Conservation (phyloP, 805 yeast species). For the Starmerella vaccinii region DNA sequence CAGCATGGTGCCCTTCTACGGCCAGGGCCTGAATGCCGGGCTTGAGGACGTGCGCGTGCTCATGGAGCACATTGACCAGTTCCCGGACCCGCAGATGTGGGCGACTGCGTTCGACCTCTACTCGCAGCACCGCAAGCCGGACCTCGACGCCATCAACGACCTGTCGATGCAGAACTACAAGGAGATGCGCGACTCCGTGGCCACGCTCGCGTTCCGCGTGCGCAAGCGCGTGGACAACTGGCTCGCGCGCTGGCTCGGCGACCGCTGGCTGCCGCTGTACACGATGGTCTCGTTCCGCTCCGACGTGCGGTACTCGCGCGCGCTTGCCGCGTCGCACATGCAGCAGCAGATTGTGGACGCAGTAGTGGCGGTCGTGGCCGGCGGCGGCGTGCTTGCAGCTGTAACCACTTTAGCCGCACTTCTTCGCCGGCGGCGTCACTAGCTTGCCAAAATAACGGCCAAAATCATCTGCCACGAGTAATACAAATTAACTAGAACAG, state of each 20-base stretch:
- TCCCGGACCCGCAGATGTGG: slow-evolving; percentile 25
- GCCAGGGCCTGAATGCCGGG: slow-evolving; percentile 95
- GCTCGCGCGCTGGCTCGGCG: slow-evolving; percentile 49
- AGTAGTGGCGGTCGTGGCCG: slow-evolving; percentile 5
- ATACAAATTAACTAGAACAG: too few species aligned
- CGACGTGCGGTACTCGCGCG: slow-evolving; percentile 67
- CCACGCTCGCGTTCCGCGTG: slow-evolving; percentile 46
- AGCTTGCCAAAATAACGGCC: too few species aligned
- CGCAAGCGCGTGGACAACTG: slow-evolving; percentile 60
- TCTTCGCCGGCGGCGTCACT: not conserved
- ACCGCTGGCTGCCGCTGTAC: slow-evolving; percentile 73
- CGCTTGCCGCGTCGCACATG: slow-evolving; percentile 43
- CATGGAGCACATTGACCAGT: slow-evolving; percentile 36
- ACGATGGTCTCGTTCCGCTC: slow-evolving; percentile 86
- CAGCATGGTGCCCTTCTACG: slow-evolving; percentile 96
- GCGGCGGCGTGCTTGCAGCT: slow-evolving; percentile 3
- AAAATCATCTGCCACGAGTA: too few species aligned
- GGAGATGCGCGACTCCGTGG: slow-evolving; percentile 80
- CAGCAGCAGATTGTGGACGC: slow-evolving; percentile 44
- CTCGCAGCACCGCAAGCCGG: slow-evolving; percentile 47
- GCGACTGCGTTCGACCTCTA: slow-evolving; percentile 45
- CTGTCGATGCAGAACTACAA: slow-evolving; percentile 70
- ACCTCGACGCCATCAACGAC: slow-evolving; percentile 63
- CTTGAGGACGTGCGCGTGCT: slow-evolving; percentile 77
- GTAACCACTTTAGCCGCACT: not conserved